Base-by-base conservation (phyloP, 352 stramenopile genomes). In the Paralagenidium karlingii region DNA sequence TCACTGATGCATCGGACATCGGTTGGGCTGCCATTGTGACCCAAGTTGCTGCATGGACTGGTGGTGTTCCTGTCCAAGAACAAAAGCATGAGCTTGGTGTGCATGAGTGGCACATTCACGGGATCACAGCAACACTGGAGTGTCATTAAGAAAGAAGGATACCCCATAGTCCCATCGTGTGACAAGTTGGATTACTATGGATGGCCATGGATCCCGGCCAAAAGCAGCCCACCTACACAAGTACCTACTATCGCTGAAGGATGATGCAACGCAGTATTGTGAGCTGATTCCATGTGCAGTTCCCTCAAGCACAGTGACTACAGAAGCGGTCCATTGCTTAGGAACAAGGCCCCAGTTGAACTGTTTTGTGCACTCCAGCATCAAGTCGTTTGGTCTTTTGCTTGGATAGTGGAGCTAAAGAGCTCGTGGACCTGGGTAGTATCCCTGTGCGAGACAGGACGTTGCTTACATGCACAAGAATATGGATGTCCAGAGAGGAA, bases 171-270 rank as follows among this genome's bases (percentile, higher is more conserved):
- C 2, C 25, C 7, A 1, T 34, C 41, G n/a, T 46, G 10, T 16
- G 42, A 9, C 65, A 70, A 30, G 46, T 45, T 34, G 45, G 33
- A 19, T 24, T 66, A 3, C 55, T 63, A 6, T 63, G 50, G 34
- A 55, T 61, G 19, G 65, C 34, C 16, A 4, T 66, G 1, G 31
- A 45, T 16, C 24, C 61, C 13, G 48, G 55, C 22, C 31, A 60
- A 1, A 38, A 43, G 1, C 58, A 33, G n/a, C 20, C n/a, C 38
- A 31, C 6, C 11, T 1, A 3, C 29, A 26, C 21, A 43, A 45
- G 11, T 65, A 65, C 22, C 15, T 60, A 12, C 39, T 65, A 0
- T 43, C 58, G 5, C 40, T 62, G 3, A 64, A 68, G 11, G 58
- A 64, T 19, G 42, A 55, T 34, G 41, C 24, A 0, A 63, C 45